Evolutionary conservation across 2,329 filamentous ascomycete genomes (phyloP).

Genomic region (Aureobasidium namibiae): DNA sequence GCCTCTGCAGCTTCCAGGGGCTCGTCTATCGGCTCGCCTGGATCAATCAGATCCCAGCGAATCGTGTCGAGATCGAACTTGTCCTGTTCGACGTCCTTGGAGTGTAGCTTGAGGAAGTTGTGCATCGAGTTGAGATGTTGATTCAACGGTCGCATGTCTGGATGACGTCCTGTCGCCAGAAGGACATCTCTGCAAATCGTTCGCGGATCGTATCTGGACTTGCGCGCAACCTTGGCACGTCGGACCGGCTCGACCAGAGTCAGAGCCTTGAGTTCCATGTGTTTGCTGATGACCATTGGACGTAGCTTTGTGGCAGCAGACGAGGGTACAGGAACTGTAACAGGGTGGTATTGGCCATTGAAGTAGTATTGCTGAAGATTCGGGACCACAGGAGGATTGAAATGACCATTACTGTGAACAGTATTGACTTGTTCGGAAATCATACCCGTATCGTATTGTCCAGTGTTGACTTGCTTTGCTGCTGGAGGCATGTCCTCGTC

Average conservation of each 20-base stretch:
- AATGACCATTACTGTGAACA: neutral
- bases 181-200: constrained; percentile 58
- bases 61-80: constrained; percentile 49
- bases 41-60: constrained; percentile 55
- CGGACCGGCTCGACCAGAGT: constrained; percentile 39
- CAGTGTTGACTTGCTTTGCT: constrained; percentile 25
- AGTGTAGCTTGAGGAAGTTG: constrained; percentile 30
- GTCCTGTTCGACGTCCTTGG: constrained; percentile 31
- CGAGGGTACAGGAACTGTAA: neutral
- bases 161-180: constrained; percentile 53
- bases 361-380: constrained; percentile 8
- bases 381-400: neutral
- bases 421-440: neutral
- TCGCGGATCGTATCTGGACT: constrained; percentile 48
- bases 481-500: constrained; percentile 39
- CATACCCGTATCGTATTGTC: neutral
- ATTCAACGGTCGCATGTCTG: constrained; percentile 51
- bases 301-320: neutral
- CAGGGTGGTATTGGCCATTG: neutral
- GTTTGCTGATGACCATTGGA: neutral
- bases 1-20: constrained; percentile 19
- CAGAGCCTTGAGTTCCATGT: constrained; percentile 21
- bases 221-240: constrained; percentile 38
- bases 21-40: constrained; percentile 34
- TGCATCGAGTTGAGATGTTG: constrained; percentile 42